Conservation (phyloP, 140 eudicot species). For the Oenanthe javanica region DNA sequence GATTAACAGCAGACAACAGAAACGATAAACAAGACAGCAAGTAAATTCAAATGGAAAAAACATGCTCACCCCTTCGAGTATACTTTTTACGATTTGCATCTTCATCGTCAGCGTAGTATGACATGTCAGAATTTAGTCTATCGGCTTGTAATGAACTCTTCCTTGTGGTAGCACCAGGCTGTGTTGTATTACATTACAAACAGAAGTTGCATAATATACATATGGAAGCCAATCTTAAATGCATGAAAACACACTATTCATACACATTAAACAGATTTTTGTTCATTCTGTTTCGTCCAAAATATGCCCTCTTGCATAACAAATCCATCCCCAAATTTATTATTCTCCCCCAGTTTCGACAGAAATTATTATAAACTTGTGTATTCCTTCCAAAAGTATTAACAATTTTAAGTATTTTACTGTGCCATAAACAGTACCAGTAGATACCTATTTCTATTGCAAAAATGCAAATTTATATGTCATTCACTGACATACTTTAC, state of each 20-base stretch:
- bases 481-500: background rate
- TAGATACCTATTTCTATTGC: background rate
- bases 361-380: background rate
- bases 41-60: background rate
- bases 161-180: slow-evolving; percentile 92
- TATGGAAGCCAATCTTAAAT: background rate
- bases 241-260: background rate
- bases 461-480: background rate
- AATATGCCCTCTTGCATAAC: background rate
- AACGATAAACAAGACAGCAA: background rate
- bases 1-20: background rate
- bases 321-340: background rate
- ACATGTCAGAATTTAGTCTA: slow-evolving; percentile 70
- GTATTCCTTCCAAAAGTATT: background rate
- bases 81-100: slow-evolving; percentile 79
- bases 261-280: background rate
- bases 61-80: slow-evolving; percentile 57
- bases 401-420: background rate
- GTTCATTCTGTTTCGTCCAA: background rate
- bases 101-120: slow-evolving; percentile 88
- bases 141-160: slow-evolving; percentile 66
- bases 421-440: background rate
- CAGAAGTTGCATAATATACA: background rate
- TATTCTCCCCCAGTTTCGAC: background rate
- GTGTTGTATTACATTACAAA: slow-evolving; percentile 16